Evolutionary conservation across 1,284 basidiomycete genomes (phyloP), one percentile per base, ranked within the genome.

Genomic region (Marasmius oreades): DNA sequence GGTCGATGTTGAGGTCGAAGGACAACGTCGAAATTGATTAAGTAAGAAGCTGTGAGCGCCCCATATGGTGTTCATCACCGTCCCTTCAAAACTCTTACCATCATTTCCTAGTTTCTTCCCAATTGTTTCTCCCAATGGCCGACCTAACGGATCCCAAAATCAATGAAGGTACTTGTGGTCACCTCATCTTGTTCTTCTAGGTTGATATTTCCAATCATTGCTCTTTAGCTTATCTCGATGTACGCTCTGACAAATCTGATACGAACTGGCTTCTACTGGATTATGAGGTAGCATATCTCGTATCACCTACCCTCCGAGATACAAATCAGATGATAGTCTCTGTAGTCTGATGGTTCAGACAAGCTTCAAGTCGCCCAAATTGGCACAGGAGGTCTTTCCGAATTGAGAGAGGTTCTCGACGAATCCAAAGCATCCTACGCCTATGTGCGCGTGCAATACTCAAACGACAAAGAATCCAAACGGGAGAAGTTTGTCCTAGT

Each of bases 401-500:
- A 95, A 73, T 81, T 95, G 60, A 79, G 82, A 53, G 83, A 89
- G n/a, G 73, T 77, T 51, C 77, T 95, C 26, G 79, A 90, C 64
- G 87, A 91, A 48, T 72, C 77, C 56, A 88, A 84, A 67, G 93
- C 90, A 20, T 91, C 87, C 44, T 95, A 82, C 67, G 93, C 83
- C 47, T 95, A 95, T 70, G 89, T 77, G 50, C 87, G 92, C 64
- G 82, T 96, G 61, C 79, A 82, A 63, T 95, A 91, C 71, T 80
- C 90, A 54, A 95, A 94, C 67, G 92, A 92, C 75, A 90, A 88
- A 76, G 89, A 92, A 75, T 88, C 86, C 47, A 86, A 80, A 71
- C 83, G 93, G 60, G 89, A 94, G 77, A 95, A 95, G 77, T 95
- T 95, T 74, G 82, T 92, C 62, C 79, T 95, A 66, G 81, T 95